phyloP scores from a whole-genome alignment of 495 filamentous ascomycete genomes.

The Articulospora tetracladia region DNA sequence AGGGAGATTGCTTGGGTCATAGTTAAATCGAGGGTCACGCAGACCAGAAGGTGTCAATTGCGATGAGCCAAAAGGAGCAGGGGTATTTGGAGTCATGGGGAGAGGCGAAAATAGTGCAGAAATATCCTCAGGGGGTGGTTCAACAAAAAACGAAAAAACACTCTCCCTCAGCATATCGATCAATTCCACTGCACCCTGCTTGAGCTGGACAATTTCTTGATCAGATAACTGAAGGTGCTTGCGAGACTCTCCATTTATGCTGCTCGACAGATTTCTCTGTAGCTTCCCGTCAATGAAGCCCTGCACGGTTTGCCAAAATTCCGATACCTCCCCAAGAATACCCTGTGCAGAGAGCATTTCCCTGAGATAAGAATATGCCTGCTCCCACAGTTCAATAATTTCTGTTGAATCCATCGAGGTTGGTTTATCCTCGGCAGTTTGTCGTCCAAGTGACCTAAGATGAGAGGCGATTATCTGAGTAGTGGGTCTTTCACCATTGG shows the following conservation, averaged over 20 bases:
- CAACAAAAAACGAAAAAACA: conserved; percentile 78
- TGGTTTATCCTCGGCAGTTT: conserved; percentile 49
- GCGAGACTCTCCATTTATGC: conserved; percentile 78
- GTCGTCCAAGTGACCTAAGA: conserved; percentile 64
- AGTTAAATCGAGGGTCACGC: conserved; percentile 68
- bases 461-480: conserved; percentile 64
- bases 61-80: conserved; percentile 50
- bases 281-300: conserved; percentile 85
- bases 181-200: conserved; percentile 74
- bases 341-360: conserved; percentile 71
- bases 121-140: conserved; percentile 85
- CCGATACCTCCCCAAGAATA: conserved; percentile 80
- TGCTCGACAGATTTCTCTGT: conserved; percentile 74
- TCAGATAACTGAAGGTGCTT: conserved; percentile 79
- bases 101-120: conserved; percentile 78
- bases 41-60: conserved; percentile 41
- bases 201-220: conserved; percentile 65
- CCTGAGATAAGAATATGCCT: conserved; percentile 66
- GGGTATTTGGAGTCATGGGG: conserved; percentile 56
- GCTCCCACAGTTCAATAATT: conserved; percentile 87
- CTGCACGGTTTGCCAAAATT: conserved; percentile 90
- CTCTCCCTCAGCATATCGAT: conserved; percentile 76
- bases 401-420: conserved; percentile 66
- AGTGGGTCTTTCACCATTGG: conserved; percentile 65
- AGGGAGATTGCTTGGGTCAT: conserved; percentile 72